Evolutionary conservation across 1,284 basidiomycete species (phyloP), one percentile per base, ranked within the genome.

Genomic region (Phlebopus sp.): DNA sequence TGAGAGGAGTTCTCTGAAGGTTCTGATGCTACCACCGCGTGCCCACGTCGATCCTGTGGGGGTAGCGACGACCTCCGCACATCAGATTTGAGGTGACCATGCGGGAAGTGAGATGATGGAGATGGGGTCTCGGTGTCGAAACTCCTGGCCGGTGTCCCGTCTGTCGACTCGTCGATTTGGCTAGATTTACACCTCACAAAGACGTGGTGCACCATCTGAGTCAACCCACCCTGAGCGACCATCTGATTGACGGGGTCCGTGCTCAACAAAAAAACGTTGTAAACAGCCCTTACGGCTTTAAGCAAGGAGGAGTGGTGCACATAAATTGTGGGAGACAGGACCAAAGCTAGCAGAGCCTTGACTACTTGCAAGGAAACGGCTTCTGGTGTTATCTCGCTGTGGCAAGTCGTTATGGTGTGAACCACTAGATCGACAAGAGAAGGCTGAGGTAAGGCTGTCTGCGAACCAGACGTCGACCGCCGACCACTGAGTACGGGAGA

Each of bases 191-290:
- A 89, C 21, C 95, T 80, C 7, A 87, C 79, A 67, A 98, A 97
- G 46, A 97, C 85, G 60, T 96, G 93, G 60, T 96, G 90, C 2
- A 97, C 92, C 86, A 98, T 97, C 68, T 98, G 95, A 0, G 92
- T 94, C 14, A 98, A 77, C 14, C 94, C 92, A 17, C 94, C 95
- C 69, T 98, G 95, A 8, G 95, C 95, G 23, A 97, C 92, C 70
- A 91, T 92, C 69, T 97, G 95, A 59, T 95, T 97, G 45, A 93
- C 89, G 4, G 87, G 81, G 59, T 96, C 92, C 30, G 81, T 78
- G 57, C 90, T 93, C 50, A 97, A 76, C 27, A 97, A 75, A 67
- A 97, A 98, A 49, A 98, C 86, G 63, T 97, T 97, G 72, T 97
- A 97, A 2, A 98, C 94, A 5, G 95, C 97, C 32, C 95, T 81